These are phyloP conservation scores for Nasturtium officinale DNA, from an alignment of 345 rosid genomes.

Conservation along the genomic window DNA sequence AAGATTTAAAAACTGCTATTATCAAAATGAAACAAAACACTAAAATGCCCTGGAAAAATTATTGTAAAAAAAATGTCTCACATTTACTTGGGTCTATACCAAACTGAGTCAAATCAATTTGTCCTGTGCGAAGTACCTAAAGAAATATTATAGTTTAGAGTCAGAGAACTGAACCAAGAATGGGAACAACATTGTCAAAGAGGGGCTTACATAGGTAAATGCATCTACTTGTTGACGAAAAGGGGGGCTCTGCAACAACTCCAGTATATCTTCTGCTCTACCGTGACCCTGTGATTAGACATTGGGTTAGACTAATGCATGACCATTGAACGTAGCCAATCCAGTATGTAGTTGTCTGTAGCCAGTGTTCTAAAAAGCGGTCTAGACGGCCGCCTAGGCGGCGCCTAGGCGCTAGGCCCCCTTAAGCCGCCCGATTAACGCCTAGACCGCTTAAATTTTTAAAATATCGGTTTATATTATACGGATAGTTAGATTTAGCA, in stretches of 20 bases:
- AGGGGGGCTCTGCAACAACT: slow-evolving; percentile 89
- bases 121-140: slow-evolving; percentile 94
- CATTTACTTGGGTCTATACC: slow-evolving; percentile 92
- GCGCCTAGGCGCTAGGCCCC: too few species aligned
- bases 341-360: not conserved
- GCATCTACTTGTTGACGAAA: slow-evolving; percentile 98
- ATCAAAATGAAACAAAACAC: slow-evolving; percentile 2
- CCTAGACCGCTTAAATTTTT: too few species aligned
- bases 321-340: not conserved
- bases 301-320: slow-evolving; percentile 17
- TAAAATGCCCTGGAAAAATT: not conserved
- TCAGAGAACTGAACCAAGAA: slow-evolving; percentile 15
- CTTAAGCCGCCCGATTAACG: too few species aligned
- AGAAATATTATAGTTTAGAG: slow-evolving; percentile 21
- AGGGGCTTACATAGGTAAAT: slow-evolving; percentile 75
- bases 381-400: too few species aligned
- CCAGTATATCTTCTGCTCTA: slow-evolving; percentile 76
- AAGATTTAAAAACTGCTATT: slow-evolving; percentile 4
- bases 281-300: slow-evolving; percentile 64
- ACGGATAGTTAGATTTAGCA: too few species aligned
- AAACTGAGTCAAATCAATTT: slow-evolving; percentile 90
- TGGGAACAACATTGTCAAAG: slow-evolving; percentile 12
- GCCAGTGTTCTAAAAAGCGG: too few species aligned
- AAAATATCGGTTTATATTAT: too few species aligned
- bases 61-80: slow-evolving; percentile 44